These are phyloP conservation scores for Ophiostoma triangulosporum DNA, from an alignment of 2,329 filamentous ascomycete species.

Conservation along the genomic window DNA sequence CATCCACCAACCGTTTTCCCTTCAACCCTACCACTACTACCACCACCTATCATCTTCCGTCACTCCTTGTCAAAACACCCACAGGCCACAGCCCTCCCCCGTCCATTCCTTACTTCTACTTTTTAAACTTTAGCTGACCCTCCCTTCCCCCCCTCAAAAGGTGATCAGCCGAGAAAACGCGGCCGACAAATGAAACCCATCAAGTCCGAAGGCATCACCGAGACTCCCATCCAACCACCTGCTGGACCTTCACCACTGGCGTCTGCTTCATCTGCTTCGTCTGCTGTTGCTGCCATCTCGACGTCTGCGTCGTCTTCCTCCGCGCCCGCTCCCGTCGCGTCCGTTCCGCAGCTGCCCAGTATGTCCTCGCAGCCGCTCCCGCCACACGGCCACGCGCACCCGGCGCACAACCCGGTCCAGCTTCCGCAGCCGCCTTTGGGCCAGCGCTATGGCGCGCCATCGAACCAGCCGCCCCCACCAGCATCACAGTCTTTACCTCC, in stretches of 20 bases:
- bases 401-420: constrained; percentile 7
- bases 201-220: constrained; percentile 38
- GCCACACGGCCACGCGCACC: constrained; percentile 6
- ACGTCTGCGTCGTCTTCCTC: background rate
- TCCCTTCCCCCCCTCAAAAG: background rate
- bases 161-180: constrained; percentile 40
- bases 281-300: background rate
- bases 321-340: background rate
- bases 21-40: background rate
- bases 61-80: background rate
- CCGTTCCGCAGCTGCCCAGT: constrained; percentile 3
- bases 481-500: constrained; percentile 39
- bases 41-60: background rate
- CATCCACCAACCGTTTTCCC: background rate
- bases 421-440: background rate
- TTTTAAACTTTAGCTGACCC: background rate
- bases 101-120: background rate
- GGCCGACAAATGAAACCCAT: constrained; percentile 47
- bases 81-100: background rate
- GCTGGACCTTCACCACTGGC: constrained; percentile 4
- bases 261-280: background rate
- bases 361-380: constrained; percentile 11
- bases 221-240: constrained; percentile 33
- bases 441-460: constrained; percentile 11
- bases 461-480: constrained; percentile 4